Evolutionary conservation across 2,329 filamentous ascomycete species (phyloP).

Genomic region (Orbilia brochopaga): DNA sequence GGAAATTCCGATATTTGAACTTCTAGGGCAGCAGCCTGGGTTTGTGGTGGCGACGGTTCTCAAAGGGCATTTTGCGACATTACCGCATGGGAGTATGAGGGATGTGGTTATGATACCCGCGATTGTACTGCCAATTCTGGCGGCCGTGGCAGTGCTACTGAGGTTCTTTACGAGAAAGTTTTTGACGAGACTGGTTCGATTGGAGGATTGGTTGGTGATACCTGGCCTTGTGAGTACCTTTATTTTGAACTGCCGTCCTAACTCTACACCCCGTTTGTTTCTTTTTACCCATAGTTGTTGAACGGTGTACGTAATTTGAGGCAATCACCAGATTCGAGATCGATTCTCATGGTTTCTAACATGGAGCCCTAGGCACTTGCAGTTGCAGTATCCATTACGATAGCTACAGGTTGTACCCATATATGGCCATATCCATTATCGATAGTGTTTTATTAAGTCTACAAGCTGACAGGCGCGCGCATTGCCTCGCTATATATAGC

Average conservation of each 20-base stretch:
- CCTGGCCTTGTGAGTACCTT: slow-evolving; percentile 22
- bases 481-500: slow-evolving; percentile 4
- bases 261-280: background rate
- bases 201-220: slow-evolving; percentile 45
- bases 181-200: slow-evolving; percentile 34
- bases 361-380: slow-evolving; percentile 17
- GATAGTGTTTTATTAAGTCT: background rate
- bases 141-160: slow-evolving; percentile 15
- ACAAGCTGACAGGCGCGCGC: background rate
- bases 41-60: slow-evolving; percentile 18
- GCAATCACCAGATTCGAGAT: background rate
- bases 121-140: slow-evolving; percentile 19
- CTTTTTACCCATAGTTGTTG: background rate
- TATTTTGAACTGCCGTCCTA: too few relatives aligned
- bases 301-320: too few relatives aligned
- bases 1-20: slow-evolving; percentile 25
- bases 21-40: slow-evolving; percentile 17
- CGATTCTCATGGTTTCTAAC: background rate
- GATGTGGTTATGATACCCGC: slow-evolving; percentile 23
- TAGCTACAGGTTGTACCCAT: slow-evolving; percentile 13
- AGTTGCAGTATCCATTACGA: slow-evolving; percentile 11
- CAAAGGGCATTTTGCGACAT: slow-evolving; percentile 10
- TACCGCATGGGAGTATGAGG: slow-evolving; percentile 24
- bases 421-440: background rate
- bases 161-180: slow-evolving; percentile 40